Conservation (phyloP, 2,329 filamentous ascomycete genomes). For the Penicillium sp. region DNA sequence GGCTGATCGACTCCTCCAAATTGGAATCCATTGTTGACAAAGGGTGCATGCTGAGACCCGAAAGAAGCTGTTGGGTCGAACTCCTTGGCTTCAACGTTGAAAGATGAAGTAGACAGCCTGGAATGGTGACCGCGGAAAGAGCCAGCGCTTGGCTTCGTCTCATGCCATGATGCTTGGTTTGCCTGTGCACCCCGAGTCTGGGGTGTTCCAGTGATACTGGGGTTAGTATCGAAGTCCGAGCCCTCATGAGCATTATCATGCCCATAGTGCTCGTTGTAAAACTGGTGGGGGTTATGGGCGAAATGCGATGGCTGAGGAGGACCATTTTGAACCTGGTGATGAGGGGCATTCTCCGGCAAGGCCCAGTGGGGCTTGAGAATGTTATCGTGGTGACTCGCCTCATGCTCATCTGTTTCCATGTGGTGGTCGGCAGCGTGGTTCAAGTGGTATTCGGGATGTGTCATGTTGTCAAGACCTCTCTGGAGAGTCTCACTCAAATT, state of each 20-base stretch:
- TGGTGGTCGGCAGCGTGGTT: slow-evolving; percentile 77
- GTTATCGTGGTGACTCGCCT: slow-evolving; percentile 28
- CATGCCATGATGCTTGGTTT: slow-evolving; percentile 35
- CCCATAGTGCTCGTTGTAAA: slow-evolving; percentile 34
- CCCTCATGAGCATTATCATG: slow-evolving; percentile 49
- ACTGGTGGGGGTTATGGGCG: slow-evolving; percentile 33
- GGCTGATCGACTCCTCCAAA: slow-evolving; percentile 33
- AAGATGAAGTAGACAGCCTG: slow-evolving; percentile 69
- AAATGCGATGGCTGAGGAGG: slow-evolving; percentile 22
- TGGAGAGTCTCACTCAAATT: slow-evolving; percentile 77
- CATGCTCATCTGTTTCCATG: slow-evolving; percentile 70
- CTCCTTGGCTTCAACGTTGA: slow-evolving; percentile 86
- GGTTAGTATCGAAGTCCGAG: slow-evolving; percentile 71
- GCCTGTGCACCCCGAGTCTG: slow-evolving; percentile 29
- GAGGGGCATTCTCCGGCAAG: slow-evolving; percentile 31
- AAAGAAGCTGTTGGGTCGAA: slow-evolving; percentile 66
- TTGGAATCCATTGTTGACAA: slow-evolving; percentile 45
- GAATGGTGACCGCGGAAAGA: slow-evolving; percentile 57
- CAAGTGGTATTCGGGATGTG: slow-evolving; percentile 77
- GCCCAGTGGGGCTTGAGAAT: slow-evolving; percentile 40
- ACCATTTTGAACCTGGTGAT: slow-evolving; percentile 23
- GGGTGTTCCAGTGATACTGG: slow-evolving; percentile 69
- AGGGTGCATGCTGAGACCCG: slow-evolving; percentile 46
- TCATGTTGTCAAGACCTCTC: slow-evolving; percentile 67
- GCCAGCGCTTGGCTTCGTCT: slow-evolving; percentile 31